A percentile compares a stretch with the other conserved stretches of the same genome.
phyloP scores from a whole-genome alignment of 164 flowering plant genomes.

The Akebia trifoliata region DNA sequence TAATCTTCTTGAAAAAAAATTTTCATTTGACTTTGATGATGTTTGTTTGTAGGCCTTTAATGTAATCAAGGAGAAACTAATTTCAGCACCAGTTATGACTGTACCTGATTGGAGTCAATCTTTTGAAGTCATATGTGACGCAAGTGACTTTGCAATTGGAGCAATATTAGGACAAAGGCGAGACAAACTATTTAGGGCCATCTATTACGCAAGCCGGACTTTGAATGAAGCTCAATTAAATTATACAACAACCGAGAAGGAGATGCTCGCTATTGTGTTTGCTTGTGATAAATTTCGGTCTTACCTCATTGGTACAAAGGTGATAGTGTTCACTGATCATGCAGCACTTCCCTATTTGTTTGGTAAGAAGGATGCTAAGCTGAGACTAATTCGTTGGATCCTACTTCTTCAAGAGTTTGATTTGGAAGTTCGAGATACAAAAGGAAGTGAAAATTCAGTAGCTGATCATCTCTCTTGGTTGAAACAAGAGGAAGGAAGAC shows the following conservation, averaged over 20 bases:
- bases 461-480: not conserved
- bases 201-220: slow-evolving; percentile 10
- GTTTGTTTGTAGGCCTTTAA: not conserved
- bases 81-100: not conserved
- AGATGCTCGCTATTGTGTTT: slow-evolving; percentile 11
- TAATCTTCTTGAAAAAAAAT: not conserved
- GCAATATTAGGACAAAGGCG: not conserved
- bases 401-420: slow-evolving; percentile 14
- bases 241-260: slow-evolving; percentile 11
- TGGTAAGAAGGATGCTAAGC: slow-evolving; percentile 3
- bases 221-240: slow-evolving; percentile 8
- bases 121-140: slow-evolving; percentile 2
- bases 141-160: not conserved
- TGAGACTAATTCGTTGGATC: slow-evolving; percentile 7
- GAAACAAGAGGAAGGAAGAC: not conserved
- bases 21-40: not conserved
- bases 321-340: not conserved
- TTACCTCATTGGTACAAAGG: slow-evolving; percentile 8
- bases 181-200: not conserved
- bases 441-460: not conserved
- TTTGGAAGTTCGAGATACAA: slow-evolving; percentile 1
- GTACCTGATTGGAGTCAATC: slow-evolving; percentile 7
- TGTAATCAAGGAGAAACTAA: not conserved
- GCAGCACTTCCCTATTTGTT: not conserved
- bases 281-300: slow-evolving; percentile 11